phyloP scores from a whole-genome alignment of 108 stramenopile species.

The Schizochytrium sp. region DNA sequence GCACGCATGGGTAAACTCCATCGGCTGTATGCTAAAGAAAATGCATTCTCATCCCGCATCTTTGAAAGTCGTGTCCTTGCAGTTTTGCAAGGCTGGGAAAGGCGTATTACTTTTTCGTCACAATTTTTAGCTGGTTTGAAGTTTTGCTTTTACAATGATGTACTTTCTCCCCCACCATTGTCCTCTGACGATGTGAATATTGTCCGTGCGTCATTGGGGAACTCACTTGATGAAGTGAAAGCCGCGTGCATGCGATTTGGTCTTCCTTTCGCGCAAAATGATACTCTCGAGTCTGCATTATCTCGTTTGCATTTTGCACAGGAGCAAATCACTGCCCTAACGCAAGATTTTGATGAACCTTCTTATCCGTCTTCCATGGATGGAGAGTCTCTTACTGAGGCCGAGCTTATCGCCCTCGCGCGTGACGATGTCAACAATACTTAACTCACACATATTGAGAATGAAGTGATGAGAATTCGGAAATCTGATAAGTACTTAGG shows the following conservation, averaged over 20 bases:
- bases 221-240: neutral
- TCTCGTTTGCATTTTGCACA: slow-evolving; percentile 11
- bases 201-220: no score
- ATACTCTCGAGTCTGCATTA: neutral
- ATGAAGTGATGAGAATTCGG: no score
- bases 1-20: neutral
- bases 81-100: neutral
- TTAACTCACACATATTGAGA: no score
- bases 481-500: no score
- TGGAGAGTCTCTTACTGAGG: neutral
- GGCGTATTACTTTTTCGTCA: slow-evolving; percentile 6
- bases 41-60: neutral
- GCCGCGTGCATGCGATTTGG: slow-evolving; percentile 7
- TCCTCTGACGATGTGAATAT: neutral
- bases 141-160: neutral
- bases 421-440: neutral
- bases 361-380: slow-evolving; percentile 38
- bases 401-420: neutral
- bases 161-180: neutral
- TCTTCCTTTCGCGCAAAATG: neutral
- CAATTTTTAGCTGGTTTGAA: neutral
- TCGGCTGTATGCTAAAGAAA: neutral
- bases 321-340: neutral
- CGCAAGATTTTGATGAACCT: neutral
- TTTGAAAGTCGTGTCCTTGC: slow-evolving; percentile 18